A percentile compares a stretch with the other conserved stretches of the same genome.
These are phyloP conservation scores for Acer saccharum DNA, from an alignment of 345 rosid species.

Conservation along the genomic window DNA sequence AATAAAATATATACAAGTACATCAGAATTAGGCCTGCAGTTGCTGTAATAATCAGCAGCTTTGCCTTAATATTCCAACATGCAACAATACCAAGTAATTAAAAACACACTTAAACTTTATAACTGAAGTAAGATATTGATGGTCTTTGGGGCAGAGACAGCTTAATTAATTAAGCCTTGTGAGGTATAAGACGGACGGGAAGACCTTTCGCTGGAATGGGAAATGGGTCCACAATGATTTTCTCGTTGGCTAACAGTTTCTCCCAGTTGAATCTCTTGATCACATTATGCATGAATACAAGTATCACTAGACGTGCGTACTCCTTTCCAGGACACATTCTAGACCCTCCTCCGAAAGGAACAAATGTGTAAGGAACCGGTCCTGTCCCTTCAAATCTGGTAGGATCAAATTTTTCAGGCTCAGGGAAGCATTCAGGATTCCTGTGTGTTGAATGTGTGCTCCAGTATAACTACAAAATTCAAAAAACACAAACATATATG, in stretches of 20 bases:
- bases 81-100: neutral
- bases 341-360: conserved; percentile 31
- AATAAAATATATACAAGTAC: too few relatives aligned
- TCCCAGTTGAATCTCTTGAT: conserved; percentile 25
- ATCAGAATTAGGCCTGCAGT: neutral
- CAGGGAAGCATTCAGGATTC: conserved; percentile 22
- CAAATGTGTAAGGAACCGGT: conserved; percentile 26
- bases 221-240: conserved; percentile 26
- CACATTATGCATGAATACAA: conserved; percentile 26
- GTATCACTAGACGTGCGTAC: conserved; percentile 29
- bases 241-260: conserved; percentile 22
- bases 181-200: conserved; percentile 24
- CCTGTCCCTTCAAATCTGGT: conserved; percentile 28
- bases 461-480: conserved; percentile 18
- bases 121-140: neutral
- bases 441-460: conserved; percentile 26
- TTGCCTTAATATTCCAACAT: neutral
- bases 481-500: too few relatives aligned
- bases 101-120: neutral
- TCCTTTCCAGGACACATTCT: conserved; percentile 33
- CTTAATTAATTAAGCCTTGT: neutral
- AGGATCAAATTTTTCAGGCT: conserved; percentile 30
- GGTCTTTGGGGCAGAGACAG: neutral
- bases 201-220: conserved; percentile 32
- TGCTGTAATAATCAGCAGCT: neutral